A percentile compares a stretch with the other conserved stretches of the same genome.
phyloP scores from a whole-genome alignment of 768 basidiomycete genomes.

The Panus rudis region DNA sequence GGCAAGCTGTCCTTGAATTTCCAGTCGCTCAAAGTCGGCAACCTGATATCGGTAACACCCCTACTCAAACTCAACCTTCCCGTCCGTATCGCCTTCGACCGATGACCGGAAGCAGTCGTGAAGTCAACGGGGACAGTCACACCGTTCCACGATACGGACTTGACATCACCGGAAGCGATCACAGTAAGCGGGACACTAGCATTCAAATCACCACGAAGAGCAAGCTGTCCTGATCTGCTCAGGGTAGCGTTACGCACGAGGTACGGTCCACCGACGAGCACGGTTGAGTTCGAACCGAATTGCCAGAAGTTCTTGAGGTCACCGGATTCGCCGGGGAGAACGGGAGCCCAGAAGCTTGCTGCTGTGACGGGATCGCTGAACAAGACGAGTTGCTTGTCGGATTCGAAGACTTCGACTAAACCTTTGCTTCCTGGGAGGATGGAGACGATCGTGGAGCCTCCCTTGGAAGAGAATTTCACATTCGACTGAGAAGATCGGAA shows the following conservation, averaged over 20 bases:
- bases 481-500: conserved; percentile 8
- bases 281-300: conserved; percentile 62
- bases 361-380: conserved; percentile 62
- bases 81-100: conserved; percentile 33
- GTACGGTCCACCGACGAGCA: conserved; percentile 46
- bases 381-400: conserved; percentile 57
- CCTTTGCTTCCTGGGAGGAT: conserved; percentile 53
- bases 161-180: conserved; percentile 49
- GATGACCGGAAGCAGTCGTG: conserved; percentile 26
- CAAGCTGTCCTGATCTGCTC: conserved; percentile 29
- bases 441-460: conserved; percentile 37
- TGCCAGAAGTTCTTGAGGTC: conserved; percentile 61
- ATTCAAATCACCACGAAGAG: conserved; percentile 64
- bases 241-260: conserved; percentile 37
- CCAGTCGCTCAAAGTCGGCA: conserved; percentile 60
- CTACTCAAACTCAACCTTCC: conserved; percentile 35
- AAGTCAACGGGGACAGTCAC: conserved; percentile 26
- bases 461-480: conserved; percentile 15
- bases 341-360: conserved; percentile 72
- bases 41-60: conserved; percentile 25
- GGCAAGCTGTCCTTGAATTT: conserved; percentile 71
- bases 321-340: conserved; percentile 35
- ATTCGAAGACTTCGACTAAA: conserved; percentile 59
- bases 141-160: conserved; percentile 70
- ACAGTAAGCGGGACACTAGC: conserved; percentile 50